phyloP scores from a whole-genome alignment of 805 yeast species.

The Teunomyces panamensis region DNA sequence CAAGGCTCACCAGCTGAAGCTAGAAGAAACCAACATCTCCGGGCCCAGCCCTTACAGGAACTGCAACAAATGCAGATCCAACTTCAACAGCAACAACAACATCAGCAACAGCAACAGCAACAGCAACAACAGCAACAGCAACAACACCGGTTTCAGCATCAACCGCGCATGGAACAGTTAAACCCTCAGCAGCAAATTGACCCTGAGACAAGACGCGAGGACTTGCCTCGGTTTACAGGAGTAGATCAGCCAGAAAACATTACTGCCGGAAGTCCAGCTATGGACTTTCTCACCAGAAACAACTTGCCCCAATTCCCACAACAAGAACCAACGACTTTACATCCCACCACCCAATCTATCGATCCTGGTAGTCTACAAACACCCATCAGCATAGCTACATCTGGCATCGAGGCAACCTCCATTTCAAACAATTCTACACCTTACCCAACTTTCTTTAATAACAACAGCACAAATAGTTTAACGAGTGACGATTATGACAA shows the following conservation, averaged over 20 bases:
- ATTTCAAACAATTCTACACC: slow-evolving; percentile 4
- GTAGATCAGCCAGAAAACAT: neutral
- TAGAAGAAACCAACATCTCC: slow-evolving; percentile 8
- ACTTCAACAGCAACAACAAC: slow-evolving; percentile 17
- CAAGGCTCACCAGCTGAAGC: slow-evolving; percentile 9
- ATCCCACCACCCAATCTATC: neutral
- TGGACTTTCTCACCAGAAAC: slow-evolving; percentile 1
- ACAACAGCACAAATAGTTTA: slow-evolving; percentile 20
- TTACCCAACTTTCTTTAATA: slow-evolving; percentile 19
- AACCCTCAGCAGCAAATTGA: slow-evolving; percentile 5
- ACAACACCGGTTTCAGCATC: slow-evolving; percentile 21
- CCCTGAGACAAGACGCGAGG: neutral
- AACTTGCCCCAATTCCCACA: slow-evolving; percentile 1
- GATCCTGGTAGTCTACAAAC: neutral
- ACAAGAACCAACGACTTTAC: slow-evolving; percentile 1
- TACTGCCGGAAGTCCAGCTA: neutral
- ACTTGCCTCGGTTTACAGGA: neutral
- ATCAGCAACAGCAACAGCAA: slow-evolving; percentile 5
- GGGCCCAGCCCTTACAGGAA: slow-evolving; percentile 7
- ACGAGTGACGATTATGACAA: slow-evolving; percentile 41
- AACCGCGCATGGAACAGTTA: neutral
- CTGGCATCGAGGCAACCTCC: slow-evolving; percentile 5
- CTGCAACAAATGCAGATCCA: slow-evolving; percentile 8
- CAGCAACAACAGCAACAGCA: slow-evolving; percentile 13
- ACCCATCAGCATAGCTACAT: slow-evolving; percentile 4